Evolutionary conservation across 2,329 filamentous ascomycete species (phyloP).

Genomic region (Metarhizium rileyi): DNA sequence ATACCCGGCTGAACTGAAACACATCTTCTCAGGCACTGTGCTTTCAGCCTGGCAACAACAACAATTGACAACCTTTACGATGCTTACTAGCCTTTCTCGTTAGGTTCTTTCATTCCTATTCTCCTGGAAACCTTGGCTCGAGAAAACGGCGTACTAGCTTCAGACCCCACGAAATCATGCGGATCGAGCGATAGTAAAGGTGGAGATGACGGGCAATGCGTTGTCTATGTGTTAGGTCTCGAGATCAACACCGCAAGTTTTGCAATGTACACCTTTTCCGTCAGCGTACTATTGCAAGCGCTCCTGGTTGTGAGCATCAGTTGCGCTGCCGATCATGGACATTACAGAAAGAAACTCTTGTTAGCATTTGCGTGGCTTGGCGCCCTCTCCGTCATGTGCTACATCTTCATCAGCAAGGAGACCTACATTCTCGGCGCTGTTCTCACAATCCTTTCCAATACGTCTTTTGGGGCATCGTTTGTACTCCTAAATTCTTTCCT

Average conservation of each 20-base stretch:
- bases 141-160: slow-evolving; percentile 79
- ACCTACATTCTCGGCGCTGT: slow-evolving; percentile 75
- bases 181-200: slow-evolving; percentile 48
- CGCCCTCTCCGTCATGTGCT: slow-evolving; percentile 76
- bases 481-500: slow-evolving; percentile 93
- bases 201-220: slow-evolving; percentile 56
- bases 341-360: slow-evolving; percentile 80
- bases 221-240: slow-evolving; percentile 70
- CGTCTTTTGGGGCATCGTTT: slow-evolving; percentile 88
- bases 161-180: slow-evolving; percentile 68
- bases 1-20: no score
- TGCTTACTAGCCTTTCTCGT: not conserved
- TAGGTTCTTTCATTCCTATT: slow-evolving; percentile 91
- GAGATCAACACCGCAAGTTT: slow-evolving; percentile 95
- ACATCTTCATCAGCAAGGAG: slow-evolving; percentile 65
- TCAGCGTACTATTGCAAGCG: slow-evolving; percentile 82
- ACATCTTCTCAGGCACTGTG: no score
- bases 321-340: slow-evolving; percentile 88
- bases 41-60: no score
- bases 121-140: slow-evolving; percentile 87
- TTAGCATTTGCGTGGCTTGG: slow-evolving; percentile 78
- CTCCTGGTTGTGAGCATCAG: slow-evolving; percentile 93
- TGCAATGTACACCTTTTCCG: slow-evolving; percentile 95
- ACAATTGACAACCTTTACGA: slow-evolving; percentile 5
- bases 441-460: slow-evolving; percentile 83